phyloP scores from a whole-genome alignment of 768 basidiomycete species.

The Rhodotorula taiwanensis region DNA sequence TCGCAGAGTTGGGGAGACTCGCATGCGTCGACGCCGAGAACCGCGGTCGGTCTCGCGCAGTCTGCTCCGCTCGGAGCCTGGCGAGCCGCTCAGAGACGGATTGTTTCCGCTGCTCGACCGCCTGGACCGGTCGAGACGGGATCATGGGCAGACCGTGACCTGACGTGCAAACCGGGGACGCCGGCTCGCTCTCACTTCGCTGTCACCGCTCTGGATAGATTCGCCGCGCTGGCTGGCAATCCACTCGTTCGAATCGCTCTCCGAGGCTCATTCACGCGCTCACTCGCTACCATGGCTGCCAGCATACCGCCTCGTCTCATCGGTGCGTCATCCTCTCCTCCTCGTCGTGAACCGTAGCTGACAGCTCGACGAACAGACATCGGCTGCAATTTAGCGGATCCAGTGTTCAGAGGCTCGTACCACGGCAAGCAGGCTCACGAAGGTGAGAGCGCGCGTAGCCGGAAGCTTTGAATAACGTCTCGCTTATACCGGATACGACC shows the following conservation, averaged over 20 bases:
- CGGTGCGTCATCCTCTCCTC: not conserved
- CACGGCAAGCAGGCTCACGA: constrained; percentile 46
- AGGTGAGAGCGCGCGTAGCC: not conserved
- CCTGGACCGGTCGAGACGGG: not conserved
- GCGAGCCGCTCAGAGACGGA: not conserved
- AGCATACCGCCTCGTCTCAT: not conserved
- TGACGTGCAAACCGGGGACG: too few relatives aligned
- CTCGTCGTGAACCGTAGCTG: too few relatives aligned
- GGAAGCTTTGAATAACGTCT: not conserved
- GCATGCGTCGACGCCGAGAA: not conserved
- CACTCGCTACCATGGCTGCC: too few relatives aligned
- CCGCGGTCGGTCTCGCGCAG: not conserved
- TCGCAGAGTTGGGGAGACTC: not conserved
- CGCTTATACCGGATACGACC: not conserved
- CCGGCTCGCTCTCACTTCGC: too few relatives aligned
- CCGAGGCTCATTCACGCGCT: too few relatives aligned
- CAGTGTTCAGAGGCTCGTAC: constrained; percentile 45
- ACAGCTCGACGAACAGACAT: constrained; percentile 42
- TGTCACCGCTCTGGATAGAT: too few relatives aligned
- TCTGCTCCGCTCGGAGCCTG: constrained; percentile 14
- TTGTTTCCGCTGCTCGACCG: not conserved
- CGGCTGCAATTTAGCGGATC: constrained; percentile 45
- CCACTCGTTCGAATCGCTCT: too few relatives aligned
- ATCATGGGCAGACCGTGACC: too few relatives aligned
- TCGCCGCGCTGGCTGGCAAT: too few relatives aligned